Base-by-base conservation (phyloP, 164 flowering plant genomes). In the Vitis cinerea region DNA sequence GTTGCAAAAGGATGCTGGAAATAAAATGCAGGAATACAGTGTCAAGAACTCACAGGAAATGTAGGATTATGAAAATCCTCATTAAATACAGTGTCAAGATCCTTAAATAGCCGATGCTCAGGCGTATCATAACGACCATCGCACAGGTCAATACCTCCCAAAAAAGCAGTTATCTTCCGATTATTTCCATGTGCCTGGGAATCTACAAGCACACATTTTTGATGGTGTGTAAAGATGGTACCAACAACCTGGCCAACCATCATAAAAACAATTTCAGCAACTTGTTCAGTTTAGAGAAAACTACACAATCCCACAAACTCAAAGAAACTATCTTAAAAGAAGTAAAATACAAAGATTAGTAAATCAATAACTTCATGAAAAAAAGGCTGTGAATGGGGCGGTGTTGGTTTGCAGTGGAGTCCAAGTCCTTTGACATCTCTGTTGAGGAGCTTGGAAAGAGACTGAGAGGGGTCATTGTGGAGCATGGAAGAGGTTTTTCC, bases 81-180 rank as follows among this genome's bases (percentile, higher is more conserved):
- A 75, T 78, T 50, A 72, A 85, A 92, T 47, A 88, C 79, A 58
- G 95, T 87, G 65, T 88, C 88, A 56, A 92, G 90, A 74, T 86
- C 92, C 19, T 68, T 83, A 73, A 85, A 87, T 55, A 92, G 68
- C 51, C 95, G 79, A 80, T 92, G 97, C 79, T 88, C 86, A 66
- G 97, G 97, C 13, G 97, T 92, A 76, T 92, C 95, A 73, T 92
- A 92, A 30, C 95, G 95, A 48, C 97, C 97, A 81, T 92, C 95
- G 78, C 97, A 92, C 10, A 92, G 88, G 82, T 92, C 97, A 66
- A 92, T 77, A 62, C 97, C 97, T 61, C 97, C 97, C 9, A 92
- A 9, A 81, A 92, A 92, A 61, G 97, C 87, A 60, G 90, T 86
- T 65, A 92, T 79, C 78, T 85, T 88, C 54, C 97, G 71, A 59